A percentile compares a stretch with the other conserved stretches of the same genome.
phyloP scores from a whole-genome alignment of 2,329 filamentous ascomycete genomes.

The Claviceps capensis region DNA sequence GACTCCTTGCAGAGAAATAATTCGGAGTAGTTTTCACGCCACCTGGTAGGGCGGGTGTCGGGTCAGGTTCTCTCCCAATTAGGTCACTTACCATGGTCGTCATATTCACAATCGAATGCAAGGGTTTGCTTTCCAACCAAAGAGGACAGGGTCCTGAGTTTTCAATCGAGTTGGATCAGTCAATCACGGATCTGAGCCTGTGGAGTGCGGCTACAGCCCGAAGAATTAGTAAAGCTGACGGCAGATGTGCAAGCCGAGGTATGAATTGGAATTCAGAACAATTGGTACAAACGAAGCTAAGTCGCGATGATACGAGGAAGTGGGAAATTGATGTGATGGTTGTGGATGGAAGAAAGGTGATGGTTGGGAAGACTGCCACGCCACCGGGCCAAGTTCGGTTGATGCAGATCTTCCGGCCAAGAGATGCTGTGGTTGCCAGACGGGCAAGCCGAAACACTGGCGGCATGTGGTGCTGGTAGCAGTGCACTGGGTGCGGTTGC shows the following conservation, averaged over 20 bases:
- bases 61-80: not conserved
- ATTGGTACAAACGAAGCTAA: not conserved
- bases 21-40: too few relatives aligned
- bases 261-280: not conserved
- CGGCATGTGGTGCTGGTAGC: not conserved
- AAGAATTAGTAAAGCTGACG: not conserved
- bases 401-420: slow-evolving; percentile 1
- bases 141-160: slow-evolving; percentile 7
- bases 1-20: too few relatives aligned
- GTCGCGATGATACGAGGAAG: not conserved
- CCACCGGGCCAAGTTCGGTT: slow-evolving; percentile 9
- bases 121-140: slow-evolving; percentile 12
- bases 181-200: not conserved
- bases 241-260: not conserved
- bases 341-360: not conserved
- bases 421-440: not conserved
- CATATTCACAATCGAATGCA: slow-evolving; percentile 22
- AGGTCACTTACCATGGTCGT: slow-evolving; percentile 36
- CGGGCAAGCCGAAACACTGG: slow-evolving; percentile 1
- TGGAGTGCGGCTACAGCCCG: not conserved
- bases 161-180: not conserved
- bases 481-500: not conserved
- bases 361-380: slow-evolving; percentile 5
- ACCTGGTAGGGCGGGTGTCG: not conserved
- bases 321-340: not conserved